Evolutionary conservation across 345 rosid genomes (phyloP), one percentile per base, ranked within the genome.

Genomic region (Noccaea caerulescens): DNA sequence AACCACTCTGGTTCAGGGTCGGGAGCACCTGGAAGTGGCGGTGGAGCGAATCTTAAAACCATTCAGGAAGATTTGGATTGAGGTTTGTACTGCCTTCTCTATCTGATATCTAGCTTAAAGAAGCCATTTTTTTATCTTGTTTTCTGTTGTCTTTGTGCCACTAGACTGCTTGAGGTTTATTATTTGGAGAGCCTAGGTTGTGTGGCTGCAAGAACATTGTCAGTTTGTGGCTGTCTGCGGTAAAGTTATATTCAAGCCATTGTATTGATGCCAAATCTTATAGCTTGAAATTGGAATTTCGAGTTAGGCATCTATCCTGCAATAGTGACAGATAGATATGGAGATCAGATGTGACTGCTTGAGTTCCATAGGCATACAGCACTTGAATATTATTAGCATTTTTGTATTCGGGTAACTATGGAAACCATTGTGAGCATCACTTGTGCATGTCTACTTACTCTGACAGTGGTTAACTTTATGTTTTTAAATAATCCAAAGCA

Each of bases 1-100:
- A 25, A 25, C 30, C 30, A 3, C 30, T 25, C 30, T 25, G 30
- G 79, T 33, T 73, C 78, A 11, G 81, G 84, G 10, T 44, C 76
- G 3, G 80, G 81, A 43, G 54, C 65, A 18, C 79, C 54, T 45
- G 77, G 61, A 6, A 61, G 25, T 71, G 75, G 53, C 50, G 30
- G 68, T 52, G 67, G 80, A 0, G 84, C 77, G 54, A 77, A 63
- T 64, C 55, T 41, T 58, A 76, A 64, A 33, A 52, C 88, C 64
- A 76, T 83, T 50, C 84, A 76, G 47, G 90, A 84, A 79, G 86
- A 86, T 79, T 80, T 88, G 77, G 89, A 86, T 77, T 86, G 73
- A 86, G 79, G 79, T 76, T 58, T 71, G 68, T 52, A 49, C 8
- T 45, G 9, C 41, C 41, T 37, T 41, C 37, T 72, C 44, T 64